Conservation (phyloP, 2,329 filamentous ascomycete species). For the Xylariaceae sp. region DNA sequence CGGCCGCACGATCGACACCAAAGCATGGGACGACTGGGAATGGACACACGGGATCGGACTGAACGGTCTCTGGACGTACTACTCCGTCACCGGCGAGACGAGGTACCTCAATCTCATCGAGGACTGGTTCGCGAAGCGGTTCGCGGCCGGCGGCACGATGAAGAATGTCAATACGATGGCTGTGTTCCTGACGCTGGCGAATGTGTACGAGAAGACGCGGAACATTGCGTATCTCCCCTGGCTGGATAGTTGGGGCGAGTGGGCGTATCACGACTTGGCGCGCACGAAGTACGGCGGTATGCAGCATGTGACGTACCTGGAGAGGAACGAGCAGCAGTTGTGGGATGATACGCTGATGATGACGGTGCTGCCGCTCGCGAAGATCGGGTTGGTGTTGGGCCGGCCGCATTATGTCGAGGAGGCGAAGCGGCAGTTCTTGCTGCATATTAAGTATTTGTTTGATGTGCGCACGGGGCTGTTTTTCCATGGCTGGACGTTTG, state of each 20-base stretch:
- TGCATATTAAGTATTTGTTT: slow-evolving; percentile 74
- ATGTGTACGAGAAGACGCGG: slow-evolving; percentile 69
- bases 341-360: slow-evolving; percentile 90
- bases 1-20: slow-evolving; percentile 74
- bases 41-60: slow-evolving; percentile 78
- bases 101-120: slow-evolving; percentile 61
- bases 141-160: slow-evolving; percentile 65
- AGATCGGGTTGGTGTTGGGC: slow-evolving; percentile 67
- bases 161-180: slow-evolving; percentile 88
- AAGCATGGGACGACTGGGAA: slow-evolving; percentile 80
- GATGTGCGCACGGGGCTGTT: slow-evolving; percentile 67
- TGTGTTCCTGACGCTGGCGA: slow-evolving; percentile 68
- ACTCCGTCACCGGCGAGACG: slow-evolving; percentile 61
- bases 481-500: slow-evolving; percentile 79
- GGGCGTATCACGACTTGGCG: slow-evolving; percentile 71
- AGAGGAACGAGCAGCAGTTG: slow-evolving; percentile 66
- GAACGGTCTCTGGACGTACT: slow-evolving; percentile 79
- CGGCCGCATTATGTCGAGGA: slow-evolving; percentile 70
- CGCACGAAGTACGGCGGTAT: slow-evolving; percentile 67
- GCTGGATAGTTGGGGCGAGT: slow-evolving; percentile 77
- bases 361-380: slow-evolving; percentile 74
- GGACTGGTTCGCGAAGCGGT: slow-evolving; percentile 66
- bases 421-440: slow-evolving; percentile 69
- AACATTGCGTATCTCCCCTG: slow-evolving; percentile 67
- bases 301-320: slow-evolving; percentile 70